Evolutionary conservation across 73 alveolate species (phyloP).

Genomic region (Paramecium pentaurelia): DNA sequence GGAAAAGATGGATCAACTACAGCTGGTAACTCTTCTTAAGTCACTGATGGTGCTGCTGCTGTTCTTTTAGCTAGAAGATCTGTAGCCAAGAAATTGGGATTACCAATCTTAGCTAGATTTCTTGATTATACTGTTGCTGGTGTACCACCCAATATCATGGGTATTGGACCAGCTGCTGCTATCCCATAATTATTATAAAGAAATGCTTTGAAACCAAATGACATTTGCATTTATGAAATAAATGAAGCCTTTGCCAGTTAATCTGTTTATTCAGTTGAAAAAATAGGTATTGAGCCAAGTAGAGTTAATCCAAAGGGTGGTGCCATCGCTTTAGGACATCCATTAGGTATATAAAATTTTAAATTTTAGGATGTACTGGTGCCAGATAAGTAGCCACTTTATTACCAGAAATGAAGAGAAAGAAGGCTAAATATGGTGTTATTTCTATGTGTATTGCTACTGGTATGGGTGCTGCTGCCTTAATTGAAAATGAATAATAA

Average conservation of each 20-base stretch:
- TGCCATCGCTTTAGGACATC: conserved; percentile 99
- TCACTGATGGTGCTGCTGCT: conserved; percentile 99
- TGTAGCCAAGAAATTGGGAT: conserved; percentile 86
- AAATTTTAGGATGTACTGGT: conserved; percentile 89
- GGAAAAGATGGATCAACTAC: conserved; percentile 97
- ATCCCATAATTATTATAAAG: conserved; percentile 96
- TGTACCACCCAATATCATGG: conserved; percentile 99
- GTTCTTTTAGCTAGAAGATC: conserved; percentile 94
- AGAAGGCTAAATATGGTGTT: conserved; percentile 96
- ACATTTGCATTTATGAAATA: conserved; percentile 97
- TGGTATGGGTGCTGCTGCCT: conserved; percentile 99
- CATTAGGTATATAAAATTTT: conserved; percentile 74
- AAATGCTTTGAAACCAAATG: conserved; percentile 91
- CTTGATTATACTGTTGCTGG: conserved; percentile 96
- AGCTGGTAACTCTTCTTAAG: conserved; percentile 96
- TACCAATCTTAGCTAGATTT: conserved; percentile 92
- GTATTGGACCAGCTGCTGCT: conserved; percentile 99
- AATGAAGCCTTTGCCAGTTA: conserved; percentile 99
- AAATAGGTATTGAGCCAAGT: conserved; percentile 90
- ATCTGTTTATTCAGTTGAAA: conserved; percentile 90
- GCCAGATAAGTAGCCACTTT: conserved; percentile 97
- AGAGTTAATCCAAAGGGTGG: conserved; percentile 99
- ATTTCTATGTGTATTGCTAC: conserved; percentile 99
- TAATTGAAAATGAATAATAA: conserved; percentile 90
- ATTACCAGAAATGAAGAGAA: conserved; percentile 96